These are phyloP conservation scores for Clonostachys solani DNA, from an alignment of 2,329 filamentous ascomycete genomes.

Conservation along the genomic window DNA sequence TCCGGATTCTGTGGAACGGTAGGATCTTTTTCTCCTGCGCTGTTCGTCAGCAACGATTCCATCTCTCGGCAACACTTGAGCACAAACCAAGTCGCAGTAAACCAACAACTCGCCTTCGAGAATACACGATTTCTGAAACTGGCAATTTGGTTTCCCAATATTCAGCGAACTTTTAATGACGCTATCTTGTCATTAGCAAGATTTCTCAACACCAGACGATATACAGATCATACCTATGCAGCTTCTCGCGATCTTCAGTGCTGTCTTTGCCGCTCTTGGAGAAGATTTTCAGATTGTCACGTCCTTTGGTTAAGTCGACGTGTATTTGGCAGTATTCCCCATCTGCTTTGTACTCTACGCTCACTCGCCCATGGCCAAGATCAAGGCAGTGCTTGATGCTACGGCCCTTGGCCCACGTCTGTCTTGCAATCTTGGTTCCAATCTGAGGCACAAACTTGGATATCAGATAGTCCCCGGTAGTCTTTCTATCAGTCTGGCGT, in stretches of 20 bases:
- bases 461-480: slow-evolving; percentile 22
- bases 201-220: background rate
- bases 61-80: background rate
- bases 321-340: slow-evolving; percentile 91
- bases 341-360: slow-evolving; percentile 78
- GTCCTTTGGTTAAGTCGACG: slow-evolving; percentile 57
- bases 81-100: slow-evolving; percentile 58
- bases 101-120: slow-evolving; percentile 81
- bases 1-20: slow-evolving; percentile 78
- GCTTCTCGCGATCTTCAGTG: slow-evolving; percentile 60
- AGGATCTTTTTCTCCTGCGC: slow-evolving; percentile 54
- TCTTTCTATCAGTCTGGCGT: background rate
- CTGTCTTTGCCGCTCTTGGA: slow-evolving; percentile 92
- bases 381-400: slow-evolving; percentile 72
- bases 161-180: slow-evolving; percentile 61
- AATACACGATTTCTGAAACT: slow-evolving; percentile 64
- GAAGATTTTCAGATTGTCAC: slow-evolving; percentile 67
- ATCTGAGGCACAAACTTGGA: slow-evolving; percentile 37
- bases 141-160: slow-evolving; percentile 54
- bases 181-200: slow-evolving; percentile 18
- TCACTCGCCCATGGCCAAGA: slow-evolving; percentile 59
- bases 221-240: slow-evolving; percentile 46
- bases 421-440: slow-evolving; percentile 61
- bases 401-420: slow-evolving; percentile 60
- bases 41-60: background rate